These are phyloP conservation scores for Cenchrus purpureus DNA, from an alignment of 176 grass and related monocot genomes.

Conservation along the genomic window DNA sequence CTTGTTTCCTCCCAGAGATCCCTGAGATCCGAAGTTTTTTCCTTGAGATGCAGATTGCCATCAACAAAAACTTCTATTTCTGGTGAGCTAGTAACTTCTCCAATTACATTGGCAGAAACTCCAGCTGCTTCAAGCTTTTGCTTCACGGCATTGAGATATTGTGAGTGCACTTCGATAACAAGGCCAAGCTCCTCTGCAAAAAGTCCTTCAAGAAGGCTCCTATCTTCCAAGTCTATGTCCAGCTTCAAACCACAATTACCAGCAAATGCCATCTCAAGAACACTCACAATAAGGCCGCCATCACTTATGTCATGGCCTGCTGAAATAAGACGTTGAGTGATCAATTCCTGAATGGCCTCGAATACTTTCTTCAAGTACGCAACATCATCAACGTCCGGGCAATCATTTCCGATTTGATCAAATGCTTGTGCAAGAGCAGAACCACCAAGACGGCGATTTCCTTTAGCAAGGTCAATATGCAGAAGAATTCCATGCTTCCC, in stretches of 20 bases:
- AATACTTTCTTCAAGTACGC: slow-evolving; percentile 76
- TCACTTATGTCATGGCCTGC: slow-evolving; percentile 91
- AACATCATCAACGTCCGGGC: slow-evolving; percentile 87
- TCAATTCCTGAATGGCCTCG: slow-evolving; percentile 68
- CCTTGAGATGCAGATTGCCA: slow-evolving; percentile 59
- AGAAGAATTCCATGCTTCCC: slow-evolving; percentile 70
- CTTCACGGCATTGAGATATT: slow-evolving; percentile 53
- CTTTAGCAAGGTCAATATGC: slow-evolving; percentile 88
- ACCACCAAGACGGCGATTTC: slow-evolving; percentile 67
- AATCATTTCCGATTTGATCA: slow-evolving; percentile 86
- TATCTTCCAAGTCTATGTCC: slow-evolving; percentile 58
- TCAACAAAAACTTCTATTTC: slow-evolving; percentile 67
- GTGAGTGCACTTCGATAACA: slow-evolving; percentile 61
- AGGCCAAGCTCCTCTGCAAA: slow-evolving; percentile 93
- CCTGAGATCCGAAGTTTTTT: slow-evolving; percentile 74
- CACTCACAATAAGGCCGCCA: slow-evolving; percentile 77
- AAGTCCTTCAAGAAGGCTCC: slow-evolving; percentile 61
- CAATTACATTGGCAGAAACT: slow-evolving; percentile 64
- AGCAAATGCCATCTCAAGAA: slow-evolving; percentile 95
- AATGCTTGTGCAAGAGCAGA: slow-evolving; percentile 89
- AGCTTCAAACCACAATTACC: slow-evolving; percentile 85
- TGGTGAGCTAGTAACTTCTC: slow-evolving; percentile 66
- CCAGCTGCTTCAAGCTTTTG: slow-evolving; percentile 69
- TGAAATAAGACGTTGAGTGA: slow-evolving; percentile 73
- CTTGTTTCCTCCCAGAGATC: slow-evolving; percentile 95